Conservation (phyloP, 768 basidiomycete species). For the Suillus subaureus region DNA sequence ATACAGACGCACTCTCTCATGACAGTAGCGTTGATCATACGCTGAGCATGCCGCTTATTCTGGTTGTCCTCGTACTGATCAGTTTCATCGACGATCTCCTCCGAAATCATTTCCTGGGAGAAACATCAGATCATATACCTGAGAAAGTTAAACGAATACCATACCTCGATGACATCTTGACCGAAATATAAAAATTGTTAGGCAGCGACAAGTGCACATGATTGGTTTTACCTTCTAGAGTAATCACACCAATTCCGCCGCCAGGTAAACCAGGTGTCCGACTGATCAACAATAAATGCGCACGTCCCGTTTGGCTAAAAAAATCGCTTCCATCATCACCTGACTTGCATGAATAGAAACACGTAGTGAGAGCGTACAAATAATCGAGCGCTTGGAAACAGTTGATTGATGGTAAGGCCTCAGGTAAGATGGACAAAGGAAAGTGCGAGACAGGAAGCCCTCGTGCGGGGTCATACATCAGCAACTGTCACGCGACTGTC, state of each 20-base stretch:
- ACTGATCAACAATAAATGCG: constrained; percentile 87
- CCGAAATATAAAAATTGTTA: background rate
- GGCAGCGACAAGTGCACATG: constrained; percentile 8
- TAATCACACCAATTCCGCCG: constrained; percentile 90
- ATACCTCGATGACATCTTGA: constrained; percentile 73
- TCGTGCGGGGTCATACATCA: constrained; percentile 84
- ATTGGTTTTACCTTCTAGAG: constrained; percentile 66
- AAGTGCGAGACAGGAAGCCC: constrained; percentile 74
- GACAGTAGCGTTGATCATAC: constrained; percentile 69
- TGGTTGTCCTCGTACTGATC: constrained; percentile 89
- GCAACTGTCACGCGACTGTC: constrained; percentile 54
- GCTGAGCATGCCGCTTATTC: constrained; percentile 70
- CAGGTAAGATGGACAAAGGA: constrained; percentile 81
- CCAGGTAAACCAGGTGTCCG: constrained; percentile 83
- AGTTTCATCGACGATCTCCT: constrained; percentile 96
- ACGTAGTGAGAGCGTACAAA: constrained; percentile 52
- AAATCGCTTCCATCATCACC: background rate
- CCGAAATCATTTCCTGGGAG: constrained; percentile 88
- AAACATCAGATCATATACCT: constrained; percentile 5
- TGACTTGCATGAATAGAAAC: background rate
- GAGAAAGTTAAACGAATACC: constrained; percentile 8
- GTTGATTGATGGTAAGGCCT: constrained; percentile 85
- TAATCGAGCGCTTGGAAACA: constrained; percentile 96
- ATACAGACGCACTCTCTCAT: constrained; percentile 68
- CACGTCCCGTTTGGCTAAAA: constrained; percentile 88